Conservation (phyloP, 139 green algal genomes). For the Chlorokybus atmophyticus region DNA sequence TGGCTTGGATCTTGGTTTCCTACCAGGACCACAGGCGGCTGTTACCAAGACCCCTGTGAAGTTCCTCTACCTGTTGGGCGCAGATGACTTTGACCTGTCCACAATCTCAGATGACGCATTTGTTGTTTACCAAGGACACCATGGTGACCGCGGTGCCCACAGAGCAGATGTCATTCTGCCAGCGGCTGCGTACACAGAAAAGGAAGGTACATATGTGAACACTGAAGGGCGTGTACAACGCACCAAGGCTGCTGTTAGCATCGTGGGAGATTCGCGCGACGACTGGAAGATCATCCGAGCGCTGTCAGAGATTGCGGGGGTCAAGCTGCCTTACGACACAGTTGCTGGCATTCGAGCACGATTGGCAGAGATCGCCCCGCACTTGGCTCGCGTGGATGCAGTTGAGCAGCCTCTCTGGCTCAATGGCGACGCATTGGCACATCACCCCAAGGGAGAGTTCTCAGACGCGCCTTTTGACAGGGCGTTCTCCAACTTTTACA, state of each 20-base stretch:
- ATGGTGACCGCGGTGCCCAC: slow-evolving; percentile 79
- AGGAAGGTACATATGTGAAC: slow-evolving; percentile 40
- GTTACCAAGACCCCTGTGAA: slow-evolving; percentile 38
- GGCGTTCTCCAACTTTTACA: slow-evolving; percentile 74
- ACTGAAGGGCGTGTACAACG: slow-evolving; percentile 83
- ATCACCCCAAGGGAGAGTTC: background rate
- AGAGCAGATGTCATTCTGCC: slow-evolving; percentile 86
- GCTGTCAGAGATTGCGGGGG: slow-evolving; percentile 61
- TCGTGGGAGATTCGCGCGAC: slow-evolving; percentile 62
- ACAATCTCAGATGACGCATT: slow-evolving; percentile 70
- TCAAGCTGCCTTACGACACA: slow-evolving; percentile 71
- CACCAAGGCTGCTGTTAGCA: slow-evolving; percentile 62
- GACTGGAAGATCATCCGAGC: slow-evolving; percentile 89
- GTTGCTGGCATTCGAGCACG: slow-evolving; percentile 49
- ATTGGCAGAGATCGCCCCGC: slow-evolving; percentile 43
- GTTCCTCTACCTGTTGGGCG: slow-evolving; percentile 84
- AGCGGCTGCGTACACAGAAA: slow-evolving; percentile 47
- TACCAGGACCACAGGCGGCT: slow-evolving; percentile 41
- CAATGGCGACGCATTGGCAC: slow-evolving; percentile 57
- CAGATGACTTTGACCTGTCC: slow-evolving; percentile 72
- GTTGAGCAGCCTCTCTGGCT: slow-evolving; percentile 62
- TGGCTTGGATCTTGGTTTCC: slow-evolving; percentile 88
- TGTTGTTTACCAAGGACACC: slow-evolving; percentile 93
- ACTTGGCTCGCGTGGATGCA: slow-evolving; percentile 31
- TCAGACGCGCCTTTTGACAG: background rate